Conservation (phyloP, 306 rosid species). For the Potentilla sterilis region DNA sequence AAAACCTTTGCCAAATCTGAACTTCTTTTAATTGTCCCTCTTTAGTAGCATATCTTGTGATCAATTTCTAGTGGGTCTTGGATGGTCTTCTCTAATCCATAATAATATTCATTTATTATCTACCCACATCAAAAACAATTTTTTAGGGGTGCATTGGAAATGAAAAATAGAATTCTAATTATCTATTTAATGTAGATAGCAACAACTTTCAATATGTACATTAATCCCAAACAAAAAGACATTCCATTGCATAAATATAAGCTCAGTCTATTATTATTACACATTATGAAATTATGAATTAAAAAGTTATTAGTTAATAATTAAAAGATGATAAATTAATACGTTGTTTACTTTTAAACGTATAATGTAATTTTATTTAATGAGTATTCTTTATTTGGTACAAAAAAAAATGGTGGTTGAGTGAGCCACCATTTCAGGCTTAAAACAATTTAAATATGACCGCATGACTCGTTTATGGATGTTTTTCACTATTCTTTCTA, state of each 20-base stretch:
- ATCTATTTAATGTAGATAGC: background rate
- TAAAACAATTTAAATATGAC: too few relatives aligned
- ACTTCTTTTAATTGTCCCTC: conserved; percentile 5
- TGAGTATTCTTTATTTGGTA: too few relatives aligned
- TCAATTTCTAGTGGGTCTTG: conserved; percentile 25
- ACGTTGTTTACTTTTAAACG: too few relatives aligned
- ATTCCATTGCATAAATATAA: background rate
- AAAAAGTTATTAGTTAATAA: too few relatives aligned
- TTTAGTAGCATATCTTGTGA: conserved; percentile 23
- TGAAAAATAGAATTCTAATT: background rate
- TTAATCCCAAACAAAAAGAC: background rate
- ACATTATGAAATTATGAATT: too few relatives aligned
- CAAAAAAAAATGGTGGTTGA: too few relatives aligned
- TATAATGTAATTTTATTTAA: too few relatives aligned
- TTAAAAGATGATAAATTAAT: too few relatives aligned
- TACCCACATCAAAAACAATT: conserved; percentile 24
- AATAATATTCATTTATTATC: conserved; percentile 14
- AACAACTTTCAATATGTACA: background rate
- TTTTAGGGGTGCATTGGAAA: conserved; percentile 30
- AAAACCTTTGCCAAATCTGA: background rate
- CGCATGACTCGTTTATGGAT: too few relatives aligned
- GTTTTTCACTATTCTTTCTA: too few relatives aligned
- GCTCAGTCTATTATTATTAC: background rate
- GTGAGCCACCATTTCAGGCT: too few relatives aligned
- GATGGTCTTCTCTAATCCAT: conserved; percentile 22